Conservation (phyloP, 805 yeast genomes). For the Saccharomycopsis guyanensis region DNA sequence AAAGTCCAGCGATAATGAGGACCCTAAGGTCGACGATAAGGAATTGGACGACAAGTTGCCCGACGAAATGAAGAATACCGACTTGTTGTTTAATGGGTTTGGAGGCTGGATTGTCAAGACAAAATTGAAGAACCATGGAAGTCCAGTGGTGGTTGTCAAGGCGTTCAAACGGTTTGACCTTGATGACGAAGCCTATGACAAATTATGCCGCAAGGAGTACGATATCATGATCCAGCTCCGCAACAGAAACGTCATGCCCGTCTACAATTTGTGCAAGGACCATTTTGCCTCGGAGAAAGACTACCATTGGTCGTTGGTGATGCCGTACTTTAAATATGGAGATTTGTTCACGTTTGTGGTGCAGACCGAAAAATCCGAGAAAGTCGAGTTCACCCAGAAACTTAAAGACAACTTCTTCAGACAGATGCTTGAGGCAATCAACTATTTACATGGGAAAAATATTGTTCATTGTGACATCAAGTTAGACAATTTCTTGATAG, state of each 20-base stretch:
- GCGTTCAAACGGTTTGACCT: slow-evolving; percentile 6
- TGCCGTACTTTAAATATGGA: slow-evolving; percentile 19
- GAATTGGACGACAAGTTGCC: slow-evolving; percentile 21
- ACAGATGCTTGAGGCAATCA: slow-evolving; percentile 39
- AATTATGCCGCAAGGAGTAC: slow-evolving; percentile 18
- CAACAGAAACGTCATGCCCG: slow-evolving; percentile 15
- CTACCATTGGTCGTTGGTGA: slow-evolving; percentile 15
- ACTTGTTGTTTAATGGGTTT: slow-evolving; percentile 16
- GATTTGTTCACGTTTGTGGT: slow-evolving; percentile 17
- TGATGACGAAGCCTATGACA: slow-evolving; percentile 3
- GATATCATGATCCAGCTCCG: slow-evolving; percentile 18
- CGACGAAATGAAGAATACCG: slow-evolving; percentile 14
- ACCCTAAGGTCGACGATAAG: background rate
- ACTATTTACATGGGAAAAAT: slow-evolving; percentile 57
- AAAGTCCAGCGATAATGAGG: background rate
- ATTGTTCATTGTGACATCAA: slow-evolving; percentile 90
- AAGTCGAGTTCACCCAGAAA: background rate
- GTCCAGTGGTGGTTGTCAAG: slow-evolving; percentile 13
- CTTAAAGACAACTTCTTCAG: slow-evolving; percentile 20
- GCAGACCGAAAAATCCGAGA: slow-evolving; percentile 3
- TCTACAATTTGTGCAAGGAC: slow-evolving; percentile 19
- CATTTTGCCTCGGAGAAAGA: background rate
- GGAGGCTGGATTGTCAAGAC: slow-evolving; percentile 20
- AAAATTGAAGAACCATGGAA: slow-evolving; percentile 2
- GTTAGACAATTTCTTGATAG: slow-evolving; percentile 83